These are phyloP conservation scores for Tolypocladium guangdongense DNA, from an alignment of 2,329 filamentous ascomycete species.

Conservation along the genomic window DNA sequence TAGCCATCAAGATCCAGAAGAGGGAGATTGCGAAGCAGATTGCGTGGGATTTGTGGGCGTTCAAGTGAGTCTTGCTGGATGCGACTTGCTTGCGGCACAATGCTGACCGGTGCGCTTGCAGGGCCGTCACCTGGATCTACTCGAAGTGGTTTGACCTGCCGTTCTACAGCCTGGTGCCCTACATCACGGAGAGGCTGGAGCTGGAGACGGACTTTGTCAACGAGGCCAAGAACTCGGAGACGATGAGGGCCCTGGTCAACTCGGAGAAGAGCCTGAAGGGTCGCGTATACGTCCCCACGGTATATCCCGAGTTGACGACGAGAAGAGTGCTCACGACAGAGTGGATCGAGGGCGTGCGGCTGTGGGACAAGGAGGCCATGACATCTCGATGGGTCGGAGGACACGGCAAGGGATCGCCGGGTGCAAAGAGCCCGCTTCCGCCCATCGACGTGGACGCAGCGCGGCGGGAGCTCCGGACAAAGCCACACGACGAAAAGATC, in stretches of 20 bases:
- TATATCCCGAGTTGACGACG: constrained; percentile 74
- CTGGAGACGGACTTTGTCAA: constrained; percentile 92
- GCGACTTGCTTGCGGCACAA: neutral
- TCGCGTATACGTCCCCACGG: constrained; percentile 77
- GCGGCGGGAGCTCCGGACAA: constrained; percentile 34
- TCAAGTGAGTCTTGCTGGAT: constrained; percentile 49
- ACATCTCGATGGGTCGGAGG: constrained; percentile 69
- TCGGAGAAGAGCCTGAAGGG: constrained; percentile 65
- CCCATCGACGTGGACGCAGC: constrained; percentile 35
- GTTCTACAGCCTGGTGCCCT: constrained; percentile 80
- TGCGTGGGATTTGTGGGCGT: constrained; percentile 90
- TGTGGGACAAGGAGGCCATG: constrained; percentile 86
- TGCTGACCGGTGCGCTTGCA: constrained; percentile 16
- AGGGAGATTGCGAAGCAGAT: constrained; percentile 85
- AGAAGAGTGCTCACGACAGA: constrained; percentile 85
- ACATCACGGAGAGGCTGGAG: constrained; percentile 82
- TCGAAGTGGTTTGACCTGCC: constrained; percentile 88
- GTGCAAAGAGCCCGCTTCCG: constrained; percentile 55
- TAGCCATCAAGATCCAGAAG: constrained; percentile 96
- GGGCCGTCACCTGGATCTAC: constrained; percentile 71
- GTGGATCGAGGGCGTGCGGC: constrained; percentile 89
- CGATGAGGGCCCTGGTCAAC: constrained; percentile 68
- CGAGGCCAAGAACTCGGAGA: constrained; percentile 78
- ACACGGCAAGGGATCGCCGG: constrained; percentile 64
- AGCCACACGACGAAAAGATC: constrained; percentile 46